Percentiles rank a stretch among this genome's conserved stretches.
Conservation (phyloP, 208 protist genomes). For the Crithidia acanthocephali region DNA sequence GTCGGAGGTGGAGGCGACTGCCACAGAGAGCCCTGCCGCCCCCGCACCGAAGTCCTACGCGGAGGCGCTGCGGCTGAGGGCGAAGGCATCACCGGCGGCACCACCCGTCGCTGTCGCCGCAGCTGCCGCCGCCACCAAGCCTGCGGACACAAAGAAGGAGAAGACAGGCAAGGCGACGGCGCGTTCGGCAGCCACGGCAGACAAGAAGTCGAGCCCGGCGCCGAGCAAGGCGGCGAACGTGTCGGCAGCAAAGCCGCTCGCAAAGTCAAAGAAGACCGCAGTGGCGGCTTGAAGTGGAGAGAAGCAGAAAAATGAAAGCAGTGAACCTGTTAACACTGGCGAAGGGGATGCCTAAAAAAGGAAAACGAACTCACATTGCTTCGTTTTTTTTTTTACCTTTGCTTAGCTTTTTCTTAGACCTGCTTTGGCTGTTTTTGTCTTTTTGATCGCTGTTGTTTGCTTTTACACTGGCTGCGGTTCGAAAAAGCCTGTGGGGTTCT, state of each 20-base stretch:
- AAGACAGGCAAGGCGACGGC: conserved; percentile 9
- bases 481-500: too few species aligned
- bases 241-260: background rate
- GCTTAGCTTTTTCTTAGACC: too few species aligned
- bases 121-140: background rate
- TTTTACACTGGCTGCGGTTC: too few species aligned
- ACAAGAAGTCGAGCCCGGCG: background rate
- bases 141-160: background rate
- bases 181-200: background rate
- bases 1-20: background rate
- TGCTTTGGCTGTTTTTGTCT: too few species aligned
- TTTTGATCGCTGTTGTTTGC: too few species aligned
- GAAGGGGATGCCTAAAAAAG: background rate
- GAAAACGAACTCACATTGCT: too few species aligned
- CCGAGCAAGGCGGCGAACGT: background rate
- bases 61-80: conserved; percentile 18
- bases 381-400: too few species aligned
- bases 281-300: background rate
- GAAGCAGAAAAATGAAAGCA: background rate
- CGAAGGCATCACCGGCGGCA: background rate
- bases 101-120: background rate
- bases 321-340: background rate
- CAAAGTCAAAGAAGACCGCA: conserved; percentile 2
- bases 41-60: conserved; percentile 15
- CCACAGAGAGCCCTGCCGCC: background rate